Base-by-base conservation (phyloP, 1,284 basidiomycete species). In the Bondarzewia mesenterica region DNA sequence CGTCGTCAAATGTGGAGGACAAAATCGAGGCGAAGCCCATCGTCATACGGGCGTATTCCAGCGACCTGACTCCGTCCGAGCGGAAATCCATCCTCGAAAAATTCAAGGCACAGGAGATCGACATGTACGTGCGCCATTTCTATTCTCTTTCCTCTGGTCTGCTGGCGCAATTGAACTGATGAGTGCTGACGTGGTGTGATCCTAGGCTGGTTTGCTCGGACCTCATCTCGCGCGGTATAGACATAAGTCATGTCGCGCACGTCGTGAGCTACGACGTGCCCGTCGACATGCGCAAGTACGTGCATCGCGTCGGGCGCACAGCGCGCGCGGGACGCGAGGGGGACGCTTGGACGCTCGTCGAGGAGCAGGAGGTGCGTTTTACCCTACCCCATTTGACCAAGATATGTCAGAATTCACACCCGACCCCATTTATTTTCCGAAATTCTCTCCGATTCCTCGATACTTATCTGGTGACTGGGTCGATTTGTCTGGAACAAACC, bases 231-330 rank as follows among this genome's bases (percentile, higher is more conserved):
- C 82, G 96, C 52, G 96, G 95, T n/a, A 93, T 98, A 51, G 96
- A 99, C 63, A 86, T 99, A 50, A 89, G 85, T 44, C 80, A 89
- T 51, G 92, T 98, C 40, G 79, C 82, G 10, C 89, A 97, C 65
- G 95, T 98, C 25, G 78, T 99, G 36, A 93, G 84, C 54, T 98
- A 98, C 65, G 95, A 98, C 64, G 84, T 84, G 2, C 94, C 95
- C 1, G 78, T 97, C n/a, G 95, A 98, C 61, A 90, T 96, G 78
- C 81, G 91, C 44, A 98, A 98, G 66, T 98, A 99, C 61, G 90
- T 99, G 16, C 95, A 99, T 64, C 85, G 95, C 42, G 93, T 93
- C 1, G 95, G 95, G 16, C 77, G 95, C 36, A 98, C 95, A 1
- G 95, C 95, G 3, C 80, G 95, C 51, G 95, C 95, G 2, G 93